Evolutionary conservation across 176 grass and related monocot genomes (phyloP), one percentile per base, ranked within the genome.

Genomic region (Guadua angustifolia): DNA sequence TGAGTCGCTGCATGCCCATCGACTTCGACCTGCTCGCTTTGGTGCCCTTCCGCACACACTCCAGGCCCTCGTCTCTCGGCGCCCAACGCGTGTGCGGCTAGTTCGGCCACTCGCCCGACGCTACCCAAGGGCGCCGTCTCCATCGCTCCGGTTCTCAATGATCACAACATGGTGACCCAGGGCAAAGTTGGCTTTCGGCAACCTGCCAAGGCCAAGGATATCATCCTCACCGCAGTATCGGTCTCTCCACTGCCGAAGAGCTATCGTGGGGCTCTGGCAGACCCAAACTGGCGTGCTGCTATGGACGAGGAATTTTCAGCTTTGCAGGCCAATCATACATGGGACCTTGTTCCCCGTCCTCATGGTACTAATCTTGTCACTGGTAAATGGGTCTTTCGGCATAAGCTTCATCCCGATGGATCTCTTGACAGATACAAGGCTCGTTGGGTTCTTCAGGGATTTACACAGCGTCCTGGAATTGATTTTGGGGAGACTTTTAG

Each of bases 21-120:
- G n/a, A n/a, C n/a, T n/a, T n/a, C n/a, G n/a, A n/a, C n/a, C n/a
- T n/a, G n/a, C n/a, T n/a, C n/a, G n/a, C n/a, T n/a, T n/a, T n/a
- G 47, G 44, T 39, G 38, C 38, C 38, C 5, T 5, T 39, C 29
- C 29, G n/a, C n/a, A n/a, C n/a, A n/a, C n/a, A n/a, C n/a, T n/a
- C n/a, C n/a, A n/a, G n/a, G n/a, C n/a, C n/a, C n/a, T n/a, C n/a
- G n/a, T n/a, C n/a, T n/a, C n/a, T n/a, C n/a, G n/a, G n/a, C n/a
- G n/a, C n/a, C n/a, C n/a, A n/a, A n/a, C n/a, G n/a, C n/a, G n/a
- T n/a, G n/a, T 29, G 1, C 38, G 5, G 38, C 5, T 39, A 5
- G 38, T n/a, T n/a, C n/a, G 38, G 38, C 5, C 4, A 0, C 38
- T 40, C 39, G 6, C 1, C 39, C 0, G 39, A 0, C 0, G 39